phyloP scores from a whole-genome alignment of 106 monocot genomes.

The Amphibolis antarctica region DNA sequence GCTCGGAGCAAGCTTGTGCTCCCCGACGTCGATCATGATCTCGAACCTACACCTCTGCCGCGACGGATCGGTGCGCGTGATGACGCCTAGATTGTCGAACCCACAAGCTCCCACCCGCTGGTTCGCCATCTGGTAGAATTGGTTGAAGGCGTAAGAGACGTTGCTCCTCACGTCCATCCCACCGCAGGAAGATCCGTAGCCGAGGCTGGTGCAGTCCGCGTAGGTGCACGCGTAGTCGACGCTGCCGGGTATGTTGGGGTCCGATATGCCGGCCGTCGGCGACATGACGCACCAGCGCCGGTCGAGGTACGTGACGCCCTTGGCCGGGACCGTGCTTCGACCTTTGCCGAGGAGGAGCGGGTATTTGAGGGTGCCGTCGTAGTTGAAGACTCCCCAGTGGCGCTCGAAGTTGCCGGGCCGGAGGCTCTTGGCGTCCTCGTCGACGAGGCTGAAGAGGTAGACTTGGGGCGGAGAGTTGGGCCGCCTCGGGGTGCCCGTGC shows the following conservation, averaged over 20 bases:
- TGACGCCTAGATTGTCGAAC: slow-evolving; percentile 35
- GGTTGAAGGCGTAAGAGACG: neutral
- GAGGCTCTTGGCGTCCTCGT: slow-evolving; percentile 37
- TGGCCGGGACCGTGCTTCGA: too few relatives aligned
- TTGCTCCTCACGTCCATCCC: slow-evolving; percentile 7
- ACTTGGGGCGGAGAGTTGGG: too few relatives aligned
- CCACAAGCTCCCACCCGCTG: slow-evolving; percentile 59
- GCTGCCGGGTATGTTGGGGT: slow-evolving; percentile 8
- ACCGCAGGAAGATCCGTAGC: slow-evolving; percentile 50
- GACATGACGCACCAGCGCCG: too few relatives aligned
- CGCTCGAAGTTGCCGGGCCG: slow-evolving; percentile 80
- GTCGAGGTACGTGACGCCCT: too few relatives aligned
- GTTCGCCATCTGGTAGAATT: slow-evolving; percentile 29
- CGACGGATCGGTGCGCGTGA: slow-evolving; percentile 62
- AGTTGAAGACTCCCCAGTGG: slow-evolving; percentile 78
- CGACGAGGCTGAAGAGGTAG: slow-evolving; percentile 38
- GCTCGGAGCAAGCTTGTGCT: slow-evolving; percentile 18
- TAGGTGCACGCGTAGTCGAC: slow-evolving; percentile 60
- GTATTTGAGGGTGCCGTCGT: slow-evolving; percentile 67
- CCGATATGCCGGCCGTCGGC: too few relatives aligned
- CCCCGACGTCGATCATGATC: slow-evolving; percentile 63
- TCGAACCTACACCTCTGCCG: slow-evolving; percentile 44
- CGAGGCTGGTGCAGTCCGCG: slow-evolving; percentile 75
- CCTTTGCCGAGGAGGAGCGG: slow-evolving; percentile 15
- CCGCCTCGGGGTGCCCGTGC: slow-evolving; percentile 24